Evolutionary conservation across 805 yeast genomes (phyloP).

Genomic region (Maudiozyma pseudohumilis): DNA sequence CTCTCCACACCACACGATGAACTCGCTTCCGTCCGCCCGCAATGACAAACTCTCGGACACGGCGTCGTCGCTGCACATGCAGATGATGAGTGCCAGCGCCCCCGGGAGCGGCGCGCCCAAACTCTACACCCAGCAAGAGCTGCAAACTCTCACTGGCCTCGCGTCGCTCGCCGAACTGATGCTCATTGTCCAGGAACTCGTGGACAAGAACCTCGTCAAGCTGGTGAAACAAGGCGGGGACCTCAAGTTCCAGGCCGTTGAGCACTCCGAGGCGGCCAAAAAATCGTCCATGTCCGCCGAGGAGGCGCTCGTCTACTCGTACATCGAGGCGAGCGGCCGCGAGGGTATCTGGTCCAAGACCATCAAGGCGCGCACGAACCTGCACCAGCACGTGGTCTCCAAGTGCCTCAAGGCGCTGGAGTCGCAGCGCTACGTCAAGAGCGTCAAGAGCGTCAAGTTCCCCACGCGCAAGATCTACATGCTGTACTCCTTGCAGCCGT

Average conservation of each 20-base stretch:
- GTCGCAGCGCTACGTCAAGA: conserved; percentile 71
- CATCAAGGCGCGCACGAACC: conserved; percentile 73
- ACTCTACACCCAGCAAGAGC: conserved; percentile 59
- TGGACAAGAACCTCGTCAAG: conserved; percentile 54
- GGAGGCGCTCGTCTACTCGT: conserved; percentile 82
- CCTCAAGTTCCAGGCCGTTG: conserved; percentile 66
- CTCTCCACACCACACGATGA: too few relatives aligned
- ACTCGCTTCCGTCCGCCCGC: too few relatives aligned
- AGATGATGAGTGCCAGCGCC: conserved; percentile 44
- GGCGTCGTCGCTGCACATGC: conserved; percentile 50
- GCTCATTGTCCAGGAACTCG: conserved; percentile 41
- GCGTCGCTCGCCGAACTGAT: conserved; percentile 35
- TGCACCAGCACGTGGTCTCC: conserved; percentile 84
- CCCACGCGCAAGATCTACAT: conserved; percentile 95
- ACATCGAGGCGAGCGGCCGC: conserved; percentile 85
- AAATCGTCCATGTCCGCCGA: conserved; percentile 72
- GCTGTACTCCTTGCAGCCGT: conserved; percentile 88
- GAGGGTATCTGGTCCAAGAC: conserved; percentile 97
- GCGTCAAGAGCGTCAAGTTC: conserved; percentile 80
- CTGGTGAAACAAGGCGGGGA: conserved; percentile 58
- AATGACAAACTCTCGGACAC: conserved; percentile 25
- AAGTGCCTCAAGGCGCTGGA: conserved; percentile 77
- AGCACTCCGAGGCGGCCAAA: conserved; percentile 63
- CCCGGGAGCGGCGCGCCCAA: conserved; percentile 35
- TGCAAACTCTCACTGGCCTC: conserved; percentile 38